Conservation (phyloP, 768 basidiomycete species). For the Mycena alexandri region DNA sequence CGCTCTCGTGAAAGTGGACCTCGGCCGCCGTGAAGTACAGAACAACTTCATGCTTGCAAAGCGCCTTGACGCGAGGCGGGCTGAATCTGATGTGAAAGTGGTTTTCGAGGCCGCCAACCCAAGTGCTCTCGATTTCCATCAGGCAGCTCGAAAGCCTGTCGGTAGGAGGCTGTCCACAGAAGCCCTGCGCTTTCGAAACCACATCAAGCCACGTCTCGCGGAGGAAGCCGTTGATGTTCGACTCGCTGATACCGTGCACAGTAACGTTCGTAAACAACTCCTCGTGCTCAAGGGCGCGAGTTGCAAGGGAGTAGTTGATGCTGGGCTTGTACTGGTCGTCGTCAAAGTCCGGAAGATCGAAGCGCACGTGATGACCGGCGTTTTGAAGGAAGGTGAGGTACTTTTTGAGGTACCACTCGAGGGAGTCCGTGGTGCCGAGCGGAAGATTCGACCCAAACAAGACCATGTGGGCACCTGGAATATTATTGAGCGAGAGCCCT, state of each 20-base stretch:
- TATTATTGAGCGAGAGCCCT: background rate
- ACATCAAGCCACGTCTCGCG: slow-evolving; percentile 11
- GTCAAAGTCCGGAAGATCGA: slow-evolving; percentile 43
- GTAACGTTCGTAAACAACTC: slow-evolving; percentile 26
- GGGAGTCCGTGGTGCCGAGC: slow-evolving; percentile 14
- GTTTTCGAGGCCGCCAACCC: slow-evolving; percentile 32
- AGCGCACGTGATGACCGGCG: slow-evolving; percentile 42
- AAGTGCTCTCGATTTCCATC: slow-evolving; percentile 34
- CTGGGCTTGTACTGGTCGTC: slow-evolving; percentile 27
- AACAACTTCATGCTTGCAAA: slow-evolving; percentile 40
- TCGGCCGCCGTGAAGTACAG: slow-evolving; percentile 38
- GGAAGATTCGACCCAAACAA: slow-evolving; percentile 7
- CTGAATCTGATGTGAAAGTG: slow-evolving; percentile 41
- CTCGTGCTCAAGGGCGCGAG: slow-evolving; percentile 25
- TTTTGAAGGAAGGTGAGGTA: slow-evolving; percentile 39
- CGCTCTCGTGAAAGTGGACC: slow-evolving; percentile 5
- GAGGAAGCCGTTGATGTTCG: slow-evolving; percentile 35
- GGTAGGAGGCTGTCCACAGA: slow-evolving; percentile 22
- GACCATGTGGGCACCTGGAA: slow-evolving; percentile 27
- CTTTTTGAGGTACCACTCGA: slow-evolving; percentile 36
- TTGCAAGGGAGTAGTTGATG: slow-evolving; percentile 40
- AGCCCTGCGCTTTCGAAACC: slow-evolving; percentile 6
- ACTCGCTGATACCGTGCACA: slow-evolving; percentile 29
- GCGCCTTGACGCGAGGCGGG: slow-evolving; percentile 35
- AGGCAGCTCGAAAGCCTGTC: slow-evolving; percentile 31